phyloP scores from a whole-genome alignment of 1,284 basidiomycete genomes.

The Somion occarium region DNA sequence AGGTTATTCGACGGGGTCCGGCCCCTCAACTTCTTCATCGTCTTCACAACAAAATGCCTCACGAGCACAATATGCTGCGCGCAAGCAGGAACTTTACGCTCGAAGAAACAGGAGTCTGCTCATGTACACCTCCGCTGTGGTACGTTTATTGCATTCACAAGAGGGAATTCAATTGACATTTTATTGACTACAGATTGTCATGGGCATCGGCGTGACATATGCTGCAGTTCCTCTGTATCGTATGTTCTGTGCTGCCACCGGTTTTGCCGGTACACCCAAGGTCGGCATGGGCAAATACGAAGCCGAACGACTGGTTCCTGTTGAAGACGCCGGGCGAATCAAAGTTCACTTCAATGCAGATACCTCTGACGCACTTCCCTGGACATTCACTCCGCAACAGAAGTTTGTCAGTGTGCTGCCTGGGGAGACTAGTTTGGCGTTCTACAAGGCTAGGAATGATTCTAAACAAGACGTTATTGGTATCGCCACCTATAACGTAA shows the following conservation, averaged over 20 bases:
- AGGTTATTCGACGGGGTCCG: neutral
- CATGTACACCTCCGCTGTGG: constrained; percentile 78
- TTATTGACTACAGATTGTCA: constrained; percentile 53
- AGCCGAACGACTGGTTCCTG: constrained; percentile 77
- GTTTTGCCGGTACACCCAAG: constrained; percentile 93
- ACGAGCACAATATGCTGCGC: constrained; percentile 16
- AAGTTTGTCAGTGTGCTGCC: constrained; percentile 88
- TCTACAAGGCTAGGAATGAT: constrained; percentile 92
- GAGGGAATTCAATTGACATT: constrained; percentile 4
- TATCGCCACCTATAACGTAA: constrained; percentile 98
- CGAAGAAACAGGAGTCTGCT: constrained; percentile 68
- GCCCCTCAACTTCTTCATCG: neutral
- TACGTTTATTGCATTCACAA: constrained; percentile 33
- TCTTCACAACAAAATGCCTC: constrained; percentile 1
- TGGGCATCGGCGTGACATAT: constrained; percentile 84
- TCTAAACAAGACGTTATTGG: constrained; percentile 90
- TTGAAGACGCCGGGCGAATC: constrained; percentile 69
- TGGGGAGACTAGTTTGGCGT: constrained; percentile 94
- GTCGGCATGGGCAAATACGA: constrained; percentile 81
- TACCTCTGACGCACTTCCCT: constrained; percentile 83
- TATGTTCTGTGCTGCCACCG: constrained; percentile 96
- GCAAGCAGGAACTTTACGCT: constrained; percentile 32
- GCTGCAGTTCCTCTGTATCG: constrained; percentile 97
- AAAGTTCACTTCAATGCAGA: constrained; percentile 97
- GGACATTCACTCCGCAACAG: constrained; percentile 91